These are phyloP conservation scores for Diaporthe destruens DNA, from an alignment of 2,329 filamentous ascomycete genomes.

Conservation along the genomic window DNA sequence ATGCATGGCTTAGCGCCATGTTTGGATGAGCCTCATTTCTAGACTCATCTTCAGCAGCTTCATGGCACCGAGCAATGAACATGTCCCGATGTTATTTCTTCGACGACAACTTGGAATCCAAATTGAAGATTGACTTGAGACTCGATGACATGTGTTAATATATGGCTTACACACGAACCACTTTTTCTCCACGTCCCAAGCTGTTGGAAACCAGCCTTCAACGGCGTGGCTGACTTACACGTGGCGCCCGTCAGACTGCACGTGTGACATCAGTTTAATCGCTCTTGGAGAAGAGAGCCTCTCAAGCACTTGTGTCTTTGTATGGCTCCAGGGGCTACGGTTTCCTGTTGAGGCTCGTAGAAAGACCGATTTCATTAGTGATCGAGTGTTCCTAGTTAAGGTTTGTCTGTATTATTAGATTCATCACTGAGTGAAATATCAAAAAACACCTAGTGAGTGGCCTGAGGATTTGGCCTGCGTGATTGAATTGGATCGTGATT, in stretches of 20 bases:
- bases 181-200: not conserved
- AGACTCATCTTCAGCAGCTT: not conserved
- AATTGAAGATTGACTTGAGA: not conserved
- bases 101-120: not conserved
- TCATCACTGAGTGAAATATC: not conserved
- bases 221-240: conserved; percentile 12
- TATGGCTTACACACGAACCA: not conserved
- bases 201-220: not conserved
- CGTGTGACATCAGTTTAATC: not conserved
- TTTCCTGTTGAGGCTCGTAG: not conserved
- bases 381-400: not conserved
- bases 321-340: not conserved
- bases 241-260: not conserved
- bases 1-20: not conserved
- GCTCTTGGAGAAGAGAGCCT: not conserved
- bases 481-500: not conserved
- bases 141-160: not conserved
- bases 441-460: not conserved
- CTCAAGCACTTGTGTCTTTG: not conserved
- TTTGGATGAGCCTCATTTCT: not conserved
- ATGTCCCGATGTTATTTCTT: not conserved
- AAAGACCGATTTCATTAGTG: not conserved
- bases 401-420: too few species aligned
- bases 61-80: not conserved
- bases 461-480: not conserved